Evolutionary conservation across 2,329 filamentous ascomycete species (phyloP).

Genomic region (Fonsecaea multimorphosa): DNA sequence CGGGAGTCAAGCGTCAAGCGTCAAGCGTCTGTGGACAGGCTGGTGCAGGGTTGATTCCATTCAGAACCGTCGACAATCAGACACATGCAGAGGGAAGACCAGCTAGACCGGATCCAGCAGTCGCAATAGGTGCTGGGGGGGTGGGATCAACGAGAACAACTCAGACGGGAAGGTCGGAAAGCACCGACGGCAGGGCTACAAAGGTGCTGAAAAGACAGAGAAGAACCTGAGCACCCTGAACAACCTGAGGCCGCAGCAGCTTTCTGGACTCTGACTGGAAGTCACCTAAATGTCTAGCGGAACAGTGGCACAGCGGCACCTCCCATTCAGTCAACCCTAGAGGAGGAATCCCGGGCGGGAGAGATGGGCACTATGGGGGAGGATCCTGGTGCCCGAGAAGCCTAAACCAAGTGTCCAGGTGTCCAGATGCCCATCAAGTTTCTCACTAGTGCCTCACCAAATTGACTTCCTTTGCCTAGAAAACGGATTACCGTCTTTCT

Average conservation of each 20-base stretch:
- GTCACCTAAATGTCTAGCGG: not conserved
- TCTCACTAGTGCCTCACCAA: too few species aligned
- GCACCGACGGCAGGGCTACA: not conserved
- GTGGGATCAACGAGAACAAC: not conserved
- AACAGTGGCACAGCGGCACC: not conserved
- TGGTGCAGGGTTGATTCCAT: not conserved
- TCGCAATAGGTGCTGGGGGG: constrained; percentile 5
- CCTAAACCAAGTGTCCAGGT: not conserved
- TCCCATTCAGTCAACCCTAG: not conserved
- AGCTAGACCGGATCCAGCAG: constrained; percentile 1
- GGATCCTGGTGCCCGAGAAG: not conserved
- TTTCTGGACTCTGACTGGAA: not conserved
- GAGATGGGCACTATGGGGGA: not conserved
- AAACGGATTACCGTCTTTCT: not conserved
- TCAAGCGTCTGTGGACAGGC: constrained; percentile 2
- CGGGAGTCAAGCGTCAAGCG: not conserved
- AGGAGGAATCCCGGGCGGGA: not conserved
- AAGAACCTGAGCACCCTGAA: not conserved
- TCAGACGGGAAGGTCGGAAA: not conserved
- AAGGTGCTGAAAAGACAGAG: not conserved
- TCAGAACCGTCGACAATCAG: not conserved
- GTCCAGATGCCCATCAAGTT: not conserved
- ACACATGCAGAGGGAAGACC: not conserved
- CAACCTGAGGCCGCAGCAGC: constrained; percentile 1
- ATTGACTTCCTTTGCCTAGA: too few species aligned